A percentile compares a stretch with the other conserved stretches of the same genome.
phyloP scores from a whole-genome alignment of 805 yeast genomes.

The Metschnikowia proteae region DNA sequence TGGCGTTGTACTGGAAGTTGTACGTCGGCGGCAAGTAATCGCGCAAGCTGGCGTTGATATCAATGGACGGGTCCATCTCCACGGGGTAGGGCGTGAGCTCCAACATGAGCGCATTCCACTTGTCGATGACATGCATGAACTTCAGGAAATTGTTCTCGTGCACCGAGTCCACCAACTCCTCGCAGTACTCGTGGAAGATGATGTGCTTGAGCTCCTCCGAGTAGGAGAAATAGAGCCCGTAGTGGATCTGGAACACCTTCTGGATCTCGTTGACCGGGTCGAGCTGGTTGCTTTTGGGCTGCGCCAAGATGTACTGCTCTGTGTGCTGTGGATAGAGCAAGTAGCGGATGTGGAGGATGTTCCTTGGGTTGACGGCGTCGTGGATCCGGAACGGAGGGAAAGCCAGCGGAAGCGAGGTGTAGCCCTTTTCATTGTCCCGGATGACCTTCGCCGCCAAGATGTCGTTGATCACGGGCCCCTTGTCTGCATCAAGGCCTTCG shows the following conservation, averaged over 20 bases:
- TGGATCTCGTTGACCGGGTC: conserved; percentile 66
- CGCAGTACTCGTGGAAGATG: conserved; percentile 33
- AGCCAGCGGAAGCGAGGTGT: conserved; percentile 31
- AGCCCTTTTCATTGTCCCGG: conserved; percentile 25
- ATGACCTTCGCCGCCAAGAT: conserved; percentile 30
- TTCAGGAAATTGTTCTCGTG: conserved; percentile 30
- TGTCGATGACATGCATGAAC: conserved; percentile 37
- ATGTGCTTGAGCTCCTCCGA: conserved; percentile 29
- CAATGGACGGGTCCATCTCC: conserved; percentile 16
- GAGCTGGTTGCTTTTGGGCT: conserved; percentile 52
- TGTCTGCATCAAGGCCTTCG: conserved; percentile 19
- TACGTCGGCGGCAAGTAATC: conserved; percentile 11
- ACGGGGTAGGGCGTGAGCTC: conserved; percentile 31
- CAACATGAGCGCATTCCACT: conserved; percentile 40
- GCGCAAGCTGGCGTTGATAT: conserved; percentile 17
- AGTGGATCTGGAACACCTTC: conserved; percentile 38
- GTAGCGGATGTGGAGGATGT: conserved; percentile 30
- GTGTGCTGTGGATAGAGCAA: conserved; percentile 36
- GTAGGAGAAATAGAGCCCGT: conserved; percentile 38
- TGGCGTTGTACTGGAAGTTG: conserved; percentile 8
- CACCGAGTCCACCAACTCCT: conserved; percentile 27
- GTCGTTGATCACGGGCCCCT: conserved; percentile 25
- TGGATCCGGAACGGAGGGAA: conserved; percentile 33
- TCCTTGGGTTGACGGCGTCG: conserved; percentile 24
- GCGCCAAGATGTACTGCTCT: conserved; percentile 48